Evolutionary conservation across 768 basidiomycete genomes (phyloP).

Genomic region (Russula virescens): DNA sequence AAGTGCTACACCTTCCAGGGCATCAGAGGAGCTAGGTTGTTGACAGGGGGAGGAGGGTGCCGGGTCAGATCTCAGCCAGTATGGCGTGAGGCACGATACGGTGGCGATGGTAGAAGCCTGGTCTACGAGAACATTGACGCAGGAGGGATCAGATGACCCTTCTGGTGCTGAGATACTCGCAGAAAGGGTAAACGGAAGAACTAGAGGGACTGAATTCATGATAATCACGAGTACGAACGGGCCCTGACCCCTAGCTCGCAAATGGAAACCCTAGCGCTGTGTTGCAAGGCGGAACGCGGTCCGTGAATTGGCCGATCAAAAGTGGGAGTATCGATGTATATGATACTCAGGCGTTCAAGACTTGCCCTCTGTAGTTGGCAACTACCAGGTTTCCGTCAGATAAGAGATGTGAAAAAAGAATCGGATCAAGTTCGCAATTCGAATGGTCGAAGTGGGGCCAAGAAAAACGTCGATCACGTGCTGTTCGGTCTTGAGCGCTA

Average conservation of each 20-base stretch:
- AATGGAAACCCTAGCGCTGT: too few relatives aligned
- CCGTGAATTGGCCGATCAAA: background rate
- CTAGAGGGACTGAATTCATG: conserved; percentile 20
- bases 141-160: background rate
- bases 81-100: conserved; percentile 5
- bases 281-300: background rate
- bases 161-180: background rate
- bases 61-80: background rate
- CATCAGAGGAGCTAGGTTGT: conserved; percentile 9
- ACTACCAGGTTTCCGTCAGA: background rate
- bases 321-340: background rate
- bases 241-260: too few relatives aligned
- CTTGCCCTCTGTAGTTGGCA: background rate
- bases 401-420: background rate
- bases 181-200: conserved; percentile 13
- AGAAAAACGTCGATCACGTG: background rate
- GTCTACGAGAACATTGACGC: background rate
- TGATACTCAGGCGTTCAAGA: background rate
- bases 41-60: background rate
- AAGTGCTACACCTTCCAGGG: conserved; percentile 28
- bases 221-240: background rate
- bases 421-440: too few relatives aligned
- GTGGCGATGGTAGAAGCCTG: conserved; percentile 7
- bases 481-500: too few relatives aligned
- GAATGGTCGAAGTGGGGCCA: too few relatives aligned